phyloP scores from a whole-genome alignment of 768 basidiomycete genomes.

The Podaxis sp. region DNA sequence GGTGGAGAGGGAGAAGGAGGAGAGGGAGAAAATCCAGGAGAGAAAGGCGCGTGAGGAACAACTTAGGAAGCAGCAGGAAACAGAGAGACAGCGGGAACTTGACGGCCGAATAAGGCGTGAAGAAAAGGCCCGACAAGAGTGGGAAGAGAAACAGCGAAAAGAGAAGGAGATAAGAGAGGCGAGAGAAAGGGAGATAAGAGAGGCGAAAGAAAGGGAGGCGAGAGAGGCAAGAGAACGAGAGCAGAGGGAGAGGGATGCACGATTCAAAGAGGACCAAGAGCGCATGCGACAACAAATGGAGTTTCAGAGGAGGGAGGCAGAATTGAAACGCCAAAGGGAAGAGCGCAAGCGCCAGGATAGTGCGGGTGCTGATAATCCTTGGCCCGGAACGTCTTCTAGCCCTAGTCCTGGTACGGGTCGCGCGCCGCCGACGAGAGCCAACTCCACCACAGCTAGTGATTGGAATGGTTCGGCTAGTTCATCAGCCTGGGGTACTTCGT shows the following conservation, averaged over 20 bases:
- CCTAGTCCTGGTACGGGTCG: constrained; percentile 28
- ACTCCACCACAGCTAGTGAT: constrained; percentile 22
- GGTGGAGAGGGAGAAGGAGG: constrained; percentile 15
- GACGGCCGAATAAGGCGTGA: constrained; percentile 18
- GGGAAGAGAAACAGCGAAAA: constrained; percentile 23
- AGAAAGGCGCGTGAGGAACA: constrained; percentile 22
- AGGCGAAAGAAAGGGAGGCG: constrained; percentile 26
- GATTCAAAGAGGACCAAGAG: constrained; percentile 28
- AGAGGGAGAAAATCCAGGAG: constrained; percentile 20
- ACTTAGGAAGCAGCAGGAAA: constrained; percentile 16
- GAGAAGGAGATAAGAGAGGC: constrained; percentile 18
- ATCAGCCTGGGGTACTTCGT: constrained; percentile 16
- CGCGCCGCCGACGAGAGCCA: constrained; percentile 16
- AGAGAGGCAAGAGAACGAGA: constrained; percentile 10
- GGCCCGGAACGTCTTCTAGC: constrained; percentile 26
- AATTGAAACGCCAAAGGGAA: constrained; percentile 39
- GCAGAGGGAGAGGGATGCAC: constrained; percentile 24
- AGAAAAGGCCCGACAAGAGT: constrained; percentile 14
- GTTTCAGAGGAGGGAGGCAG: constrained; percentile 42
- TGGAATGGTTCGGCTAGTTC: constrained; percentile 32
- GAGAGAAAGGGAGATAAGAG: constrained; percentile 22
- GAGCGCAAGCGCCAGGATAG: constrained; percentile 49
- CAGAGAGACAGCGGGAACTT: constrained; percentile 16
- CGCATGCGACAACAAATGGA: constrained; percentile 36
- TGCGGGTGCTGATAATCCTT: constrained; percentile 33